These are phyloP conservation scores for Sungouiella blattae DNA, from an alignment of 805 yeast genomes.

Conservation along the genomic window DNA sequence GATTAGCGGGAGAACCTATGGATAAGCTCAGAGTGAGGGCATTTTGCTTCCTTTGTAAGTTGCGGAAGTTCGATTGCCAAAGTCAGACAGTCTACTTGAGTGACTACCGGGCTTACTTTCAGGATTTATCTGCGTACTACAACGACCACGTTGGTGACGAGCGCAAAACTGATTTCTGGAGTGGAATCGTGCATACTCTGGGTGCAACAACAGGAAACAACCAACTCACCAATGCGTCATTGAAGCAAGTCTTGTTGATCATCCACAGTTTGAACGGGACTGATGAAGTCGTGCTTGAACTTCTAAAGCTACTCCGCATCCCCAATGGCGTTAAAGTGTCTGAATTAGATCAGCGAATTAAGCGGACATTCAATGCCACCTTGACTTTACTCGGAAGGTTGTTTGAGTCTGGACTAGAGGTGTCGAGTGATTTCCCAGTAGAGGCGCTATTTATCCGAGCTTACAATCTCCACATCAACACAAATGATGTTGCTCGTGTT, in stretches of 20 bases:
- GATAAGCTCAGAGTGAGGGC: conserved; percentile 50
- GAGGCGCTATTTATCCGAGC: conserved; percentile 43
- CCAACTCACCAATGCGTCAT: conserved; percentile 39
- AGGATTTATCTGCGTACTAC: conserved; percentile 19
- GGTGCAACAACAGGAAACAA: conserved; percentile 57
- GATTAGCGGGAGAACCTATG: conserved; percentile 63
- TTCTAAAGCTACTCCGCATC: conserved; percentile 15
- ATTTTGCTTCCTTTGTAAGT: conserved; percentile 28
- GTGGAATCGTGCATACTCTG: conserved; percentile 49
- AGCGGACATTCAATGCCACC: conserved; percentile 21
- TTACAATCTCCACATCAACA: conserved; percentile 55
- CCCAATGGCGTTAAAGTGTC: conserved; percentile 9
- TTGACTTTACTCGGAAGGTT: conserved; percentile 33
- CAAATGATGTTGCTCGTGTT: conserved; percentile 37
- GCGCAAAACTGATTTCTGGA: conserved; percentile 45
- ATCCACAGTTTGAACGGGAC: background rate
- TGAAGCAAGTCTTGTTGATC: conserved; percentile 22
- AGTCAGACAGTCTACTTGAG: background rate
- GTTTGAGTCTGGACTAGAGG: conserved; percentile 33
- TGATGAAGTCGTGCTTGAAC: background rate
- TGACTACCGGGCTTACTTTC: conserved; percentile 17
- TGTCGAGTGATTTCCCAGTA: conserved; percentile 28
- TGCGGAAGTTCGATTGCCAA: conserved; percentile 14
- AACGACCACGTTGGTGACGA: background rate
- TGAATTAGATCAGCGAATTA: conserved; percentile 11